Evolutionary conservation across 352 stramenopile genomes (phyloP).

Genomic region (Hyaloperonospora brassicae): DNA sequence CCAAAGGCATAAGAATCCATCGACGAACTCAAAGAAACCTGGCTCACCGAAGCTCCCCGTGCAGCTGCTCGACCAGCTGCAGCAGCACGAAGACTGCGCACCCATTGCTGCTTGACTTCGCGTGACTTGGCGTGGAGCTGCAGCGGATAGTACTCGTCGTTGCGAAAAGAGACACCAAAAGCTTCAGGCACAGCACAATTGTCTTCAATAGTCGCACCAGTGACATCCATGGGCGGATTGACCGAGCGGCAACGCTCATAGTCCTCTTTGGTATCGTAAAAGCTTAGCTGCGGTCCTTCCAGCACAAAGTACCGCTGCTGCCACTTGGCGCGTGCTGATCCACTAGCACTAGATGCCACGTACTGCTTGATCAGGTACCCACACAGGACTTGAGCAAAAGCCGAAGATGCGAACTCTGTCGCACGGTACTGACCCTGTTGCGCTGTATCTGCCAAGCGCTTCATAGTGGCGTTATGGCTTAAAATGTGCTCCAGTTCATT

Average conservation of each 20-base stretch:
- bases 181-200: constrained; percentile 70
- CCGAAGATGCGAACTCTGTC: constrained; percentile 73
- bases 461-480: constrained; percentile 84
- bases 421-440: constrained; percentile 80
- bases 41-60: constrained; percentile 13
- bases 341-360: constrained; percentile 36
- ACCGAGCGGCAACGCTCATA: constrained; percentile 75
- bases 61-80: constrained; percentile 21
- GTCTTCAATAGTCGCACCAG: constrained; percentile 64
- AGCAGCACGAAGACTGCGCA: constrained; percentile 60
- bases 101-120: constrained; percentile 74
- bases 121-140: constrained; percentile 76
- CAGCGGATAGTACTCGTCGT: constrained; percentile 76
- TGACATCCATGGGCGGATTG: constrained; percentile 77
- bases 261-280: constrained; percentile 83
- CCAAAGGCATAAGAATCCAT: constrained; percentile 18
- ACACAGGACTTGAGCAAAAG: constrained; percentile 57
- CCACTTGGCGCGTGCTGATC: constrained; percentile 54
- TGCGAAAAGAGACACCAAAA: constrained; percentile 71
- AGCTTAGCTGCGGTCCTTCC: constrained; percentile 65
- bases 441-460: constrained; percentile 73
- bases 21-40: constrained; percentile 25
- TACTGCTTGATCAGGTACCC: constrained; percentile 85
- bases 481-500: constrained; percentile 83
- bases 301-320: constrained; percentile 85